A percentile compares a stretch with the other conserved stretches of the same genome.
These are phyloP conservation scores for Podospora australis DNA, from an alignment of 495 filamentous ascomycete genomes.

Conservation along the genomic window DNA sequence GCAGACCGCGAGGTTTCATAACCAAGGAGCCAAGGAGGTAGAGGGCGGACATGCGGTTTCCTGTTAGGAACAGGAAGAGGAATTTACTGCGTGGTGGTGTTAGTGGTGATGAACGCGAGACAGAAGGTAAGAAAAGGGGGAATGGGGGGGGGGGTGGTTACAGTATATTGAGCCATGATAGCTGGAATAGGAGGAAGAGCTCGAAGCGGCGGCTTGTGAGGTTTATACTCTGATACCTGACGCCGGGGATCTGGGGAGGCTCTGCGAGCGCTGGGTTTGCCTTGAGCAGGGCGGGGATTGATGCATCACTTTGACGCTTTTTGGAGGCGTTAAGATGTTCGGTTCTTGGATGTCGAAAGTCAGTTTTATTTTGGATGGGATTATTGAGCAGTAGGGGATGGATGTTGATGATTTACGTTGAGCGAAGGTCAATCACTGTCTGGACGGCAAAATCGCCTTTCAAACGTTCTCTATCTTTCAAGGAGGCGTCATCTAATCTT, in stretches of 20 bases:
- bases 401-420: slow-evolving; percentile 44
- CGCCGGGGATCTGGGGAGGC: slow-evolving; percentile 52
- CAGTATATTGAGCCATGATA: slow-evolving; percentile 46
- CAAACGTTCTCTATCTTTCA: slow-evolving; percentile 53
- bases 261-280: too few species aligned
- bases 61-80: slow-evolving; percentile 50
- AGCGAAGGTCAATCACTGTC: slow-evolving; percentile 72
- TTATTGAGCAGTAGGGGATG: not conserved
- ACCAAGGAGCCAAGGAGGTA: slow-evolving; percentile 59
- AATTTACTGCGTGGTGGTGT: slow-evolving; percentile 41
- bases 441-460: slow-evolving; percentile 56
- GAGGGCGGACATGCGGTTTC: slow-evolving; percentile 55
- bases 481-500: slow-evolving; percentile 65
- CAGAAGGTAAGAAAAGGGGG: not conserved
- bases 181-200: slow-evolving; percentile 54
- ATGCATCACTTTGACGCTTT: slow-evolving; percentile 48
- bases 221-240: slow-evolving; percentile 56
- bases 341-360: slow-evolving; percentile 35
- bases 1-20: slow-evolving; percentile 61
- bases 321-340: slow-evolving; percentile 65
- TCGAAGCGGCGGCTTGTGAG: slow-evolving; percentile 70
- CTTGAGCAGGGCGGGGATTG: too few species aligned
- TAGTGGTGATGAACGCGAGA: not conserved
- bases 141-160: not conserved
- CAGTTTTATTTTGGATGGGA: not conserved